These are phyloP conservation scores for Hyparrhenia diplandra DNA, from an alignment of 176 grass and related monocot genomes.

Conservation along the genomic window DNA sequence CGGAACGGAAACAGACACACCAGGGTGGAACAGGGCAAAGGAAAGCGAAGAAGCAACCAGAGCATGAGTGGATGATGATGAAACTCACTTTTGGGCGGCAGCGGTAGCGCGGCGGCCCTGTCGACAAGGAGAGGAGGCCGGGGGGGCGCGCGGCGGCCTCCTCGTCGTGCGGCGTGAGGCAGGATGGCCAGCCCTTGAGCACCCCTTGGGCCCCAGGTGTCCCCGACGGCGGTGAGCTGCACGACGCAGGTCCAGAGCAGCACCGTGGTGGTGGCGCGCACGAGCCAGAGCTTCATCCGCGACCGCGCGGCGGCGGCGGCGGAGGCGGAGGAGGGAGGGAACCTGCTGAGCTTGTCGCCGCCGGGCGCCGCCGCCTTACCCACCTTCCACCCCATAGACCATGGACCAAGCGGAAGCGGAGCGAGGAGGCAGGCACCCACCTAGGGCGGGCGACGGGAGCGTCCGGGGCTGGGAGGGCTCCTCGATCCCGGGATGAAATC, in stretches of 20 bases:
- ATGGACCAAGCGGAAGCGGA: slow-evolving; percentile 24
- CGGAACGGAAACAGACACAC: too few species aligned
- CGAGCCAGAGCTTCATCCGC: slow-evolving; percentile 74
- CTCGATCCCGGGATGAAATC: background rate
- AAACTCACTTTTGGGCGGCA: slow-evolving; percentile 80
- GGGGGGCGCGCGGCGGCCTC: background rate
- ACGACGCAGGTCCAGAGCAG: slow-evolving; percentile 76
- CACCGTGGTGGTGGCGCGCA: slow-evolving; percentile 51
- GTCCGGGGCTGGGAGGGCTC: too few species aligned
- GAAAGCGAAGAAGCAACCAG: slow-evolving; percentile 18
- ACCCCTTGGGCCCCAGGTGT: slow-evolving; percentile 70
- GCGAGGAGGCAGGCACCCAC: background rate
- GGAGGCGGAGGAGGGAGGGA: slow-evolving; percentile 13
- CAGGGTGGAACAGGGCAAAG: background rate
- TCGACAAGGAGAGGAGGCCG: slow-evolving; percentile 25
- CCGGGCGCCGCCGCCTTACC: slow-evolving; percentile 15
- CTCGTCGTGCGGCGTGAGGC: slow-evolving; percentile 46
- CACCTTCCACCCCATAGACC: slow-evolving; percentile 49
- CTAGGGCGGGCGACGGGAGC: too few species aligned
- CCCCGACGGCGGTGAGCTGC: slow-evolving; percentile 69
- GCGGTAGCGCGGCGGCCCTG: slow-evolving; percentile 15
- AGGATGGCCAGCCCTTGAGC: slow-evolving; percentile 75
- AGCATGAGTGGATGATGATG: background rate
- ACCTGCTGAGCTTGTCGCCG: slow-evolving; percentile 46
- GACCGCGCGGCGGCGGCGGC: slow-evolving; percentile 41